Conservation (phyloP, 495 filamentous ascomycete genomes). For the Hypoxylon lienhwacheense region DNA sequence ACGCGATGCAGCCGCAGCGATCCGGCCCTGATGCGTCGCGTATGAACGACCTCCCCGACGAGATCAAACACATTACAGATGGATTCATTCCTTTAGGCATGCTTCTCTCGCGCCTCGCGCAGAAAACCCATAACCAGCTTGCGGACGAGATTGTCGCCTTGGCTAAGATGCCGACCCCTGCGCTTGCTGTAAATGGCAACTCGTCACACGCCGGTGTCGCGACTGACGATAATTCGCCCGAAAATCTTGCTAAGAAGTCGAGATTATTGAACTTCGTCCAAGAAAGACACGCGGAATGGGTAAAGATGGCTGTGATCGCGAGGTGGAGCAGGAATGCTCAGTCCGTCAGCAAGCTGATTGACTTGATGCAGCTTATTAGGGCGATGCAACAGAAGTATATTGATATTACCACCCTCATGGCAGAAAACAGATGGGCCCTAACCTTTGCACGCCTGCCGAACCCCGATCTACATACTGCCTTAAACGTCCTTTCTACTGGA, state of each 20-base stretch:
- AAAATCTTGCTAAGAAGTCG: constrained; percentile 79
- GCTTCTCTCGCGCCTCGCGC: constrained; percentile 73
- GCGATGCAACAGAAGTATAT: constrained; percentile 60
- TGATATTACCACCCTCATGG: constrained; percentile 60
- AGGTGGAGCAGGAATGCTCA: constrained; percentile 82
- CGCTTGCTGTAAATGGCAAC: constrained; percentile 56
- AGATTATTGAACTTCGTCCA: constrained; percentile 71
- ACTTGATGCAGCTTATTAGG: constrained; percentile 73
- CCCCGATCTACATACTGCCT: constrained; percentile 86
- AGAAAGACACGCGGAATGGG: constrained; percentile 63
- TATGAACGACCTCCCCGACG: constrained; percentile 64
- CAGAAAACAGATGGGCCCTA: constrained; percentile 69
- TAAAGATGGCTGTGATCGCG: constrained; percentile 84
- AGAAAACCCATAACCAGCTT: constrained; percentile 79
- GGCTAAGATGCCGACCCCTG: constrained; percentile 62
- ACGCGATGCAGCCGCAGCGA: constrained; percentile 13
- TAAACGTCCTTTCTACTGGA: constrained; percentile 78
- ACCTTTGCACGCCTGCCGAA: constrained; percentile 69
- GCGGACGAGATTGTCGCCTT: constrained; percentile 69
- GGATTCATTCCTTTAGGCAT: constrained; percentile 70
- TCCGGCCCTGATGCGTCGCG: constrained; percentile 25
- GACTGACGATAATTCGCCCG: constrained; percentile 59
- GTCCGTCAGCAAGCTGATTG: constrained; percentile 79
- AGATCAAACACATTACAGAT: constrained; percentile 76
- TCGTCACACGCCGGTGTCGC: constrained; percentile 27